phyloP scores from a whole-genome alignment of 2,329 filamentous ascomycete species.

The Monosporascus sp. region DNA sequence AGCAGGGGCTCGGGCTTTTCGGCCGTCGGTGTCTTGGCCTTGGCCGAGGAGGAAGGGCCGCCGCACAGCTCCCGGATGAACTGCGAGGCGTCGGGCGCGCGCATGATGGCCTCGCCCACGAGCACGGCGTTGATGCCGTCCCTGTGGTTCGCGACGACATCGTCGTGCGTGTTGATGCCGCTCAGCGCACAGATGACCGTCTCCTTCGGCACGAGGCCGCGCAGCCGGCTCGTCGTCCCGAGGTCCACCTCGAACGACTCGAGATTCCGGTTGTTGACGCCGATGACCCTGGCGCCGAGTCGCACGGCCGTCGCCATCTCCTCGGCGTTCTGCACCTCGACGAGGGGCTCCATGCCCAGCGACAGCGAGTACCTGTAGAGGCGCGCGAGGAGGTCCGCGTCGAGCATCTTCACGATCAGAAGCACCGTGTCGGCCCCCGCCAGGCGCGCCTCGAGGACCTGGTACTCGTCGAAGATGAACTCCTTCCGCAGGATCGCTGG shows the following conservation, averaged over 20 bases:
- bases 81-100: constrained; percentile 70
- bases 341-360: constrained; percentile 93
- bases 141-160: constrained; percentile 80
- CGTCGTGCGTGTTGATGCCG: constrained; percentile 82
- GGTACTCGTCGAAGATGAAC: constrained; percentile 97
- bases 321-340: constrained; percentile 90
- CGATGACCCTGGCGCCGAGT: constrained; percentile 84
- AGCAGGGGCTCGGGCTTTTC: constrained; percentile 46
- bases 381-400: constrained; percentile 62
- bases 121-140: constrained; percentile 90
- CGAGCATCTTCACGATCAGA: constrained; percentile 97
- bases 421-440: constrained; percentile 92
- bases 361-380: constrained; percentile 86
- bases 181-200: constrained; percentile 92
- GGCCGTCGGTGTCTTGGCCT: neutral
- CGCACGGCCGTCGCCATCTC: constrained; percentile 88
- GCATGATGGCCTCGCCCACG: constrained; percentile 94
- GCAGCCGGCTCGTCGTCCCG: constrained; percentile 80
- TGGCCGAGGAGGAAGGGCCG: constrained; percentile 32
- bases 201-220: constrained; percentile 76
- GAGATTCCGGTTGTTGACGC: constrained; percentile 95
- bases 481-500: constrained; percentile 92
- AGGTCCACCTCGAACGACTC: constrained; percentile 97
- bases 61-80: constrained; percentile 86
- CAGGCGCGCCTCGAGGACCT: constrained; percentile 89